Percentiles rank a stretch among this genome's conserved stretches.
These are phyloP conservation scores for Adansonia madagascariensis DNA, from an alignment of 441 rosid species.

Conservation along the genomic window DNA sequence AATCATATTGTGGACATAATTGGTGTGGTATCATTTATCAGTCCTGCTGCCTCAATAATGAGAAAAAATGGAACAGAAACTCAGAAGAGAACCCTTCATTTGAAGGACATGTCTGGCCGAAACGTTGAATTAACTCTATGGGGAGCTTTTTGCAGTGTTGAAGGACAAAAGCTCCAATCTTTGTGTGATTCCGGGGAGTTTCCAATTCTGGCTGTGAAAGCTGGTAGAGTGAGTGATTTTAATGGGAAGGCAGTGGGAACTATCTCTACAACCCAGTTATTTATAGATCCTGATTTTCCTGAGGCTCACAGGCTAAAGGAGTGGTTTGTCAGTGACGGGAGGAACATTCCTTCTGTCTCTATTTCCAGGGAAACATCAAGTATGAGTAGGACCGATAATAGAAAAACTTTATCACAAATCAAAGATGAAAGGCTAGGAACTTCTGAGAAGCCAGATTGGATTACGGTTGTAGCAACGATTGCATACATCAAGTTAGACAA, in stretches of 20 bases:
- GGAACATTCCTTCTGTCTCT: conserved; percentile 55
- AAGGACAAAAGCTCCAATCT: conserved; percentile 69
- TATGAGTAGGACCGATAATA: conserved; percentile 51
- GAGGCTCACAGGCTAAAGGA: conserved; percentile 66
- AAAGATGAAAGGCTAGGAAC: conserved; percentile 93
- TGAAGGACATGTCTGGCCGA: conserved; percentile 84
- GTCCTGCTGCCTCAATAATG: conserved; percentile 60
- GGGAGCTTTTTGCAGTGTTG: conserved; percentile 74
- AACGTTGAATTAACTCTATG: conserved; percentile 86
- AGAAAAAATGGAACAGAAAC: conserved; percentile 72
- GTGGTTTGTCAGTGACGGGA: conserved; percentile 84
- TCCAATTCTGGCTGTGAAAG: conserved; percentile 82
- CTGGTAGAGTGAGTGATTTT: conserved; percentile 74
- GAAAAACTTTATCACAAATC: conserved; percentile 74
- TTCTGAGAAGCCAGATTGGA: conserved; percentile 94
- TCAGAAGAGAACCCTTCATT: conserved; percentile 71
- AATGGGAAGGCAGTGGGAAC: conserved; percentile 85
- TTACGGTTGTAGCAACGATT: conserved; percentile 67
- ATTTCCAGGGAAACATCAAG: conserved; percentile 72
- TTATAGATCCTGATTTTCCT: conserved; percentile 73
- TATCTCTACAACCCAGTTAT: conserved; percentile 68
- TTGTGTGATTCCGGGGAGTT: conserved; percentile 76
- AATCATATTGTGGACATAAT: conserved; percentile 61
- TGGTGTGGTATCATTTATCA: conserved; percentile 65
- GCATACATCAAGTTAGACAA: conserved; percentile 66